Evolutionary conservation across 805 yeast species (phyloP), one percentile per base, ranked within the genome.

Genomic region (Candida chauliodis): DNA sequence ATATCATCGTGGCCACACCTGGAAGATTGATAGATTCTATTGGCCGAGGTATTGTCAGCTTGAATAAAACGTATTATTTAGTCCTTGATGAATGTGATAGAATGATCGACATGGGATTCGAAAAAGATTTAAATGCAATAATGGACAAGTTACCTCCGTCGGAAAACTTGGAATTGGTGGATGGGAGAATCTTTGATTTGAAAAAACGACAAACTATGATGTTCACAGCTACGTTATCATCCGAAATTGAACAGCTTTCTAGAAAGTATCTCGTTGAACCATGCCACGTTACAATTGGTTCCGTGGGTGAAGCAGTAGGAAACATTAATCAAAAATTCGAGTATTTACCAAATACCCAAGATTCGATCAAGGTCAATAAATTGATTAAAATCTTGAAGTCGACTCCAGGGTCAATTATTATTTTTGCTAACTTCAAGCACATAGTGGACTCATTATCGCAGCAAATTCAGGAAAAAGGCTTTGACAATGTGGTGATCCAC

Each of bases 91-190:
- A 91, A 61, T 96, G 96, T 2, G 99, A 91, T 59, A 71, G 90
- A 48, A 91, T 91, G 98, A 80, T 91, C 30, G 96, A 89, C 56
- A 74, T 91, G 77, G 97, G 97, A 3, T 91, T 91, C 56, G 96
- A 88, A 55, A 83, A 76, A 23, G 88, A 88, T 52, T 75, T 91
- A 33, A 74, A 72, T 16, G 68, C 72, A 29, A 78, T 91, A 11
- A 57, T 84, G 36, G 66, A 63, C 3, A 63, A 64, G 25, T 63
- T 86, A n/a, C 83, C 87, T 0, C 58, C 57, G 0, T 55, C 61
- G 2, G 47, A 53, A 23, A 43, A 49, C 5, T 50, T 58, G 11
- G 36, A 36, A n/a, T 44, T 57, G 0, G 43, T 51, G 4, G 71
- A 71, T 36, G 42, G 51, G 9, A 63, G 68, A 30, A 73, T 75